These are phyloP conservation scores for Urochloa ruziziensis DNA, from an alignment of 176 grass and related monocot genomes.

Conservation along the genomic window DNA sequence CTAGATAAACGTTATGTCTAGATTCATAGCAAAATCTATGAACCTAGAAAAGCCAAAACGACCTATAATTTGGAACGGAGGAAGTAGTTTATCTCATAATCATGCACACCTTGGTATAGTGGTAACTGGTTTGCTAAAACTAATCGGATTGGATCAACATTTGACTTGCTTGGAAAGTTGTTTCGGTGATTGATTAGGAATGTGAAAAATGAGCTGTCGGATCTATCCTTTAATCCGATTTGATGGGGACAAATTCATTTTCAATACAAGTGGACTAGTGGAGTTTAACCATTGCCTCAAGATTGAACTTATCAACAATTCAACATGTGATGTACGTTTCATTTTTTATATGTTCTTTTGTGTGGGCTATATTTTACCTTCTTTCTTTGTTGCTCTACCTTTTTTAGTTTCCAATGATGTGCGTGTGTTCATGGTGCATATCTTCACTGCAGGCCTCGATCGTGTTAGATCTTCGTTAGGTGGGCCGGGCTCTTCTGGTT, in stretches of 20 bases:
- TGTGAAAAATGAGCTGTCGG: neutral
- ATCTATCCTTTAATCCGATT: neutral
- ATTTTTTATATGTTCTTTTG: neutral
- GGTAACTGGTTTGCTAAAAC: neutral
- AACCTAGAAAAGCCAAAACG: too few relatives aligned
- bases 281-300: neutral
- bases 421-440: too few relatives aligned
- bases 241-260: neutral
- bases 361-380: neutral
- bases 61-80: too few relatives aligned
- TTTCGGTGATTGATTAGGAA: neutral
- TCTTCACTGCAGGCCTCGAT: too few relatives aligned
- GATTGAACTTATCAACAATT: neutral
- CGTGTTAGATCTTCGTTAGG: too few relatives aligned
- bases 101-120: too few relatives aligned
- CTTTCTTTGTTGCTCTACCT: neutral
- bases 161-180: neutral
- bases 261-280: neutral
- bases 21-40: too few relatives aligned
- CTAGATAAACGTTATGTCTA: too few relatives aligned
- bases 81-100: slow-evolving; percentile 14
- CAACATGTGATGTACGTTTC: neutral
- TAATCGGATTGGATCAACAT: neutral
- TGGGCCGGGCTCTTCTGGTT: too few relatives aligned
- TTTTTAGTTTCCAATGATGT: neutral